A percentile compares a stretch with the other conserved stretches of the same genome.
Conservation (phyloP, 805 yeast genomes). For the Wickerhamiella siamensis region DNA sequence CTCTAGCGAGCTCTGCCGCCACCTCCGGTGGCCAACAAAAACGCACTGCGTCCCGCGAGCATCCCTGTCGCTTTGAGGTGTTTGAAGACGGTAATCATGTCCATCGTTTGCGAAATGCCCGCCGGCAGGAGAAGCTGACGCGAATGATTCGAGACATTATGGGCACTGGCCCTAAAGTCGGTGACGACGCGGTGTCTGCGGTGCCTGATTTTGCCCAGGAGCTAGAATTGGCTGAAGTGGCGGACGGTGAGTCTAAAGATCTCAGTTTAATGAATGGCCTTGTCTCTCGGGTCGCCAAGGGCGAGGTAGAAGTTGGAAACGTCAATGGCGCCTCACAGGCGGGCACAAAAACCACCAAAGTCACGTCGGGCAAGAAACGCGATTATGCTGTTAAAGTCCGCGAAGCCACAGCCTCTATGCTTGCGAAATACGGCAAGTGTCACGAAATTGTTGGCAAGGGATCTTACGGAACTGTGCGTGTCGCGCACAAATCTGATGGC, state of each 20-base stretch:
- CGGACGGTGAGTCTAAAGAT: constrained; percentile 8
- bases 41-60: not conserved
- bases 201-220: constrained; percentile 18
- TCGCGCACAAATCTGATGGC: constrained; percentile 48
- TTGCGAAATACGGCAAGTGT: constrained; percentile 83
- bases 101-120: constrained; percentile 59
- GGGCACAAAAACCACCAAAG: constrained; percentile 7
- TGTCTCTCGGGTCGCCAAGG: constrained; percentile 23
- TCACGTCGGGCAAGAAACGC: not conserved
- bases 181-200: constrained; percentile 19
- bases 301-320: constrained; percentile 24
- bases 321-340: constrained; percentile 17
- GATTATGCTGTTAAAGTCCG: not conserved
- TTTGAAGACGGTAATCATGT: constrained; percentile 53
- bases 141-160: constrained; percentile 40
- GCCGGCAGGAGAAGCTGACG: constrained; percentile 38
- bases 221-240: constrained; percentile 12
- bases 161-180: constrained; percentile 28
- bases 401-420: constrained; percentile 34
- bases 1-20: not conserved
- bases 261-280: constrained; percentile 25
- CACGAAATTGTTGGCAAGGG: constrained; percentile 92
- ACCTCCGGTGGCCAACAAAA: too few species aligned
- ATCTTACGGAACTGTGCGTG: constrained; percentile 83
- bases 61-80: constrained; percentile 15